Evolutionary conservation across 768 basidiomycete genomes (phyloP).

Genomic region (Boletus coccyginus): DNA sequence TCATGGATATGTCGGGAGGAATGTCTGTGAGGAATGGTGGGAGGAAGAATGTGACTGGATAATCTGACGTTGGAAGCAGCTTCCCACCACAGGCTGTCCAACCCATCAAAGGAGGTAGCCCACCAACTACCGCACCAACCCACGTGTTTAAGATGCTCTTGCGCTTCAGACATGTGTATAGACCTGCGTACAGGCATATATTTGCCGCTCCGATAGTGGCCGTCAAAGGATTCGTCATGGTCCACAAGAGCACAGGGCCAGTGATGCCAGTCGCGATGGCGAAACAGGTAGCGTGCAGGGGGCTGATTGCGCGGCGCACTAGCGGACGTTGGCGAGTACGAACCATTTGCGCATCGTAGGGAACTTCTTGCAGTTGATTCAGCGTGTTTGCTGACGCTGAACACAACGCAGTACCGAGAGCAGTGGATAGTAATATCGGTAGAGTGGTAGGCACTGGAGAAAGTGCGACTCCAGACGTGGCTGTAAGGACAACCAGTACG

Average conservation of each 20-base stretch:
- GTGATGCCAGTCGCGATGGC: constrained; percentile 72
- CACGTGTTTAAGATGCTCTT: constrained; percentile 83
- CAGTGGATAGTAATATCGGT: constrained; percentile 82
- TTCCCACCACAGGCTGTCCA: constrained; percentile 94
- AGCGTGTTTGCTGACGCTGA: constrained; percentile 91
- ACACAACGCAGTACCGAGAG: constrained; percentile 86
- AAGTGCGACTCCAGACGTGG: constrained; percentile 90
- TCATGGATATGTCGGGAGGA: constrained; percentile 43
- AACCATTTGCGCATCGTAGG: constrained; percentile 95
- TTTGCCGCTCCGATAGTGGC: constrained; percentile 82
- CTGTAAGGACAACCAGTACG: constrained; percentile 78
- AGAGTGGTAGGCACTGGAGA: constrained; percentile 85
- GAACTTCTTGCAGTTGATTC: constrained; percentile 93
- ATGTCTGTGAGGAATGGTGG: constrained; percentile 53
- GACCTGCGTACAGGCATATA: constrained; percentile 84
- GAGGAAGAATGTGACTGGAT: constrained; percentile 59
- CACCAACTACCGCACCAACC: constrained; percentile 93
- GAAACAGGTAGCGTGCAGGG: constrained; percentile 81
- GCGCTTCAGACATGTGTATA: constrained; percentile 93
- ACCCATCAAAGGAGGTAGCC: constrained; percentile 92
- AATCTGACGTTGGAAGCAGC: constrained; percentile 59
- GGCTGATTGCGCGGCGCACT: constrained; percentile 78
- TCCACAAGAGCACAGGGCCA: constrained; percentile 76
- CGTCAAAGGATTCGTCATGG: constrained; percentile 82
- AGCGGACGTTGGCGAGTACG: constrained; percentile 87